Base-by-base conservation (phyloP, 2,329 filamentous ascomycete genomes). In the Cryphonectria nitschkei region DNA sequence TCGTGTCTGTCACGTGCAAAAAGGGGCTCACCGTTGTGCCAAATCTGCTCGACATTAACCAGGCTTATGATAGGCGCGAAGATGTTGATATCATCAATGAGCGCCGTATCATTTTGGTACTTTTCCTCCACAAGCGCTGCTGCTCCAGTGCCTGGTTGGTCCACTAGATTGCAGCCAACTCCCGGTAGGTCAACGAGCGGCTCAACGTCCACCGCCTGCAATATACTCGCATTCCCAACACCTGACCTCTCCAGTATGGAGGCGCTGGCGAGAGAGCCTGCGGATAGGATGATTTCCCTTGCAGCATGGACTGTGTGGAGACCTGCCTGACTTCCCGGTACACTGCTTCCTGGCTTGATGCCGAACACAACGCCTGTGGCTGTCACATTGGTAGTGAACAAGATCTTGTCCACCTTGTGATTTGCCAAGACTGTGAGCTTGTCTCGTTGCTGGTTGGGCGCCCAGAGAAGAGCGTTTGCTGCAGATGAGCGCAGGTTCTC, bases 41-140 rank as follows among this genome's bases (percentile, higher is more conserved):
- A 77, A 2, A 76, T 69, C 13, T 76, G 73, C 29, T 76, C 72
- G 13, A 73, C 70, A 41, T 73, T 75, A 16, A 75, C 72, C 22
- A 77, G 60, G 6, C 75, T 75, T 32, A 76, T 74, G 29, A 75
- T 75, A 0, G 76, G 74, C 1, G 65, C 76, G 13, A 77, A 76
- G 9, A 75, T 34, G 13, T 63, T 70, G 0, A 70, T 41, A 2
- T 72, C 67, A 46, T 76, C 74, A 26, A 75, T 72, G 1, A 77
- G 62, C 16, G 70, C 74, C 0, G 73, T 75, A 43, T 77, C 73
- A 22, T 75, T 77, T 54, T 72, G 72, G 63, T 73, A 73, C 19
- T 65, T 41, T 46, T 73, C 43, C 7, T 68, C 60, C 22, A 77
- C 70, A 4, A 76, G 69, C 0, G 76, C 76, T 46, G 68, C 71